Base-by-base conservation (phyloP, 1,284 basidiomycete species). In the Amylostereum areolatum region DNA sequence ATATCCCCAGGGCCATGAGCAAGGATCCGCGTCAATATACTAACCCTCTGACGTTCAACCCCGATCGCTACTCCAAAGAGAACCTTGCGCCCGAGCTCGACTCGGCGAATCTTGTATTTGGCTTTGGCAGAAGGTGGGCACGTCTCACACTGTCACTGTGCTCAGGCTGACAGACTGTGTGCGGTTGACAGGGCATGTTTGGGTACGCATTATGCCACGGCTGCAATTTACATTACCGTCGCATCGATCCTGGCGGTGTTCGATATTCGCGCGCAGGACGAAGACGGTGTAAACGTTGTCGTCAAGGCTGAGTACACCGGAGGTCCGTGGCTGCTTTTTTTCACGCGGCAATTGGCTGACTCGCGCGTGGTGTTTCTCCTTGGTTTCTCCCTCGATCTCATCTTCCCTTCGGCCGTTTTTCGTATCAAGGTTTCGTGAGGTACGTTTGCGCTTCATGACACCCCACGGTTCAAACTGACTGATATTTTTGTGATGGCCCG, bases 41-140 rank as follows among this genome's bases (percentile, higher is more conserved):
- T 2, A 44, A 57, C 11, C 54, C 58, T 25, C 49, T 52, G 7
- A 24, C 42, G 7, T 61, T 61, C 53, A 37, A 45, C 45, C 60
- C 60, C 1, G 58, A 56, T 11, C 51, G 60, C 8, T 61, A 55
- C 52, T 25, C 57, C 3, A 44, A 48, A 28, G 30, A 11, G 9
- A 30, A 29, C 27, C 11, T 8, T 9, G 30, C 11, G 8, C 51
- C 50, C 1, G 12, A 39, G 29, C 52, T 49, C n/a, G 53, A 53
- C 18, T 49, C 51, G 25, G 52, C 43, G 29, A 49, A 52, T 6
- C 52, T 45, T 28, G 52, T 51, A 2, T 55, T 55, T 25, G 53
- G 53, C 2, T 55, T 55, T 10, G 53, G 53, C 0, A 48, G 53
- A 0, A 48, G 53, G 27, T 35, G 34, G n/a, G 34, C 34, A 35